Evolutionary conservation across 768 basidiomycete genomes (phyloP).

Genomic region (Cyathus striatus): DNA sequence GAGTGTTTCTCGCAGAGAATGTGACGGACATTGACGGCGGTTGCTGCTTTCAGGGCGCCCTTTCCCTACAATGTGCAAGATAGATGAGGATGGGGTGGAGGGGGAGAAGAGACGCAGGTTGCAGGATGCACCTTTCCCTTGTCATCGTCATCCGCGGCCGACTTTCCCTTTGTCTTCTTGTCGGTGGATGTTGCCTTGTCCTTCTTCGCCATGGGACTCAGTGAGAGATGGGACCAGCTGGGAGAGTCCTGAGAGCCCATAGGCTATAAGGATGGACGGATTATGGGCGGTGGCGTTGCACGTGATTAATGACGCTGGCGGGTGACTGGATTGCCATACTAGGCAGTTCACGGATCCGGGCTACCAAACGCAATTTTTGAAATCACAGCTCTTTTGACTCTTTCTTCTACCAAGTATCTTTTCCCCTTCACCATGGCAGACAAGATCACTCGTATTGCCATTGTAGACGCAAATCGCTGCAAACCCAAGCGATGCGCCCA

Average conservation of each 20-base stretch:
- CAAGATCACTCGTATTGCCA: conserved; percentile 97
- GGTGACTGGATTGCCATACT: neutral
- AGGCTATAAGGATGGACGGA: neutral
- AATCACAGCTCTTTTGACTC: no score
- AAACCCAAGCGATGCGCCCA: conserved; percentile 96
- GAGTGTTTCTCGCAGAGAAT: conserved; percentile 88
- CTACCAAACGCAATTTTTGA: no score
- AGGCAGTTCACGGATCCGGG: no score
- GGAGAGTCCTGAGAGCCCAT: neutral
- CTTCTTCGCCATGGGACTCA: conserved; percentile 30
- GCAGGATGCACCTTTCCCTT: conserved; percentile 33
- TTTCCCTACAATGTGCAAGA: conserved; percentile 34
- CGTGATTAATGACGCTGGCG: neutral
- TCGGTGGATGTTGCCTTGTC: conserved; percentile 29
- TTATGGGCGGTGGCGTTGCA: neutral
- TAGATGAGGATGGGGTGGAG: no score
- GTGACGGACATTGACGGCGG: conserved; percentile 80
- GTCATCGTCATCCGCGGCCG: conserved; percentile 25
- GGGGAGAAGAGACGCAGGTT: neutral
- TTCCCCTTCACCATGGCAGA: conserved; percentile 58
- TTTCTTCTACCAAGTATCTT: no score
- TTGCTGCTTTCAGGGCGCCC: conserved; percentile 68
- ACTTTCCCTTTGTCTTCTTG: conserved; percentile 41
- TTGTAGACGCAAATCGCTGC: conserved; percentile 87
- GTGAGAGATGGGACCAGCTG: neutral